Base-by-base conservation (phyloP, 2,329 filamentous ascomycete genomes). In the Spiromastix sp. region DNA sequence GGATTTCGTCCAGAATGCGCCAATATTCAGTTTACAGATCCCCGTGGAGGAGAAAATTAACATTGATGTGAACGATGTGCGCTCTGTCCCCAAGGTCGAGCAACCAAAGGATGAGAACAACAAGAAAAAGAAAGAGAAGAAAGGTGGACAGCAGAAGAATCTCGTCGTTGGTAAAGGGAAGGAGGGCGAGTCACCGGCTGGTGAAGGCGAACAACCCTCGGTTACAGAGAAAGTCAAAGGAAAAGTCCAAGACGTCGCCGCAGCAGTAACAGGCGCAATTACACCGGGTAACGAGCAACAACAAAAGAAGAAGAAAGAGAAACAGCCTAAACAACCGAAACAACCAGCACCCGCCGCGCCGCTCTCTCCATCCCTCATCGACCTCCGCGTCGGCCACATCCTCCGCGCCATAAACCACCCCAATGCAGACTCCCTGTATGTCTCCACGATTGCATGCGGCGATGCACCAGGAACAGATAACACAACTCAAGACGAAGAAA, bases 21-120 rank as follows among this genome's bases (percentile, higher is more conserved):
- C 78, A 1, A 48, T 77, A 30, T 71, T 93, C 43, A 79, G 71
- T 12, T 69, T 94, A 41, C 72, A 74, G 42, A 65, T 94, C 45
- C 67, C 71, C 42, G 75, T 80, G 10, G 70, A 64, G 35, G 77
- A 91, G 54, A 94, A 91, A 70, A 65, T 95, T 51, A 65, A 66
- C 47, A 74, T 96, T 47, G 79, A 95, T 58, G 66, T 76, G 33
- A 78, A 86, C 50, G 81, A 87, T 49, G 74, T 96, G 40, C 72
- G 85, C 44, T 87, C 86, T 59, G 80, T 87, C 50, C 89, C 91
- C 66, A 89, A 89, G 48, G 83, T 83, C 13, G 77, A 89, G 42
- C 86, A 94, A 48, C 77, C 82, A 50, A 93, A 93, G 71, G 86
- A 86, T 38, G 89, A 95, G 71, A 95, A 95, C 70, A 87, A 95